Evolutionary conservation across 331 rosid species (phyloP).

Genomic region (Quercus phellos): DNA sequence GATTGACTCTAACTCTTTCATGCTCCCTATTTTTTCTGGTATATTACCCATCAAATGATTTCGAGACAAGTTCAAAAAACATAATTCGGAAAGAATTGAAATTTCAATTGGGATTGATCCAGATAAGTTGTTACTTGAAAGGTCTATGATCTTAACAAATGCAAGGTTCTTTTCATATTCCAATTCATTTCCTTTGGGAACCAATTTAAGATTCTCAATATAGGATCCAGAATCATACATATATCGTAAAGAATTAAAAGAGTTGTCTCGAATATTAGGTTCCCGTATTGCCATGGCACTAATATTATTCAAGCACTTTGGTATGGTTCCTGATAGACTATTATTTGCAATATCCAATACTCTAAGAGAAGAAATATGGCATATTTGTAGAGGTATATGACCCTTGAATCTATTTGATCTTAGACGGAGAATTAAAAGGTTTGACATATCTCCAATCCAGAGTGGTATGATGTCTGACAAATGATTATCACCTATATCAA

Average conservation of each 20-base stretch:
- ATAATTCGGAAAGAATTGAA: not conserved
- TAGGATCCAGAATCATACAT: not conserved
- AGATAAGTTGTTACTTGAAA: too few species aligned
- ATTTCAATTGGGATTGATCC: not conserved
- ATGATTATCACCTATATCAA: too few species aligned
- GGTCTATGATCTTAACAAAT: conserved; percentile 4
- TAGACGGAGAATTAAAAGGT: too few species aligned
- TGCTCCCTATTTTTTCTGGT: not conserved
- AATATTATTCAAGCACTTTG: conserved; percentile 9
- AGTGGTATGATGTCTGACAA: too few species aligned
- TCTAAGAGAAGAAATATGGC: conserved; percentile 12
- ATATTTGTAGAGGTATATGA: not conserved
- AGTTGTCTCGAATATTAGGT: too few species aligned
- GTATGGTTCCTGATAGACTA: conserved; percentile 14
- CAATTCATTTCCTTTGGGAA: conserved; percentile 29
- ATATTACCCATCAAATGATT: conserved; percentile 11
- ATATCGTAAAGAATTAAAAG: too few species aligned
- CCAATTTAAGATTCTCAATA: conserved; percentile 21
- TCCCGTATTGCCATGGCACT: conserved; percentile 3
- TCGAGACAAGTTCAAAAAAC: conserved; percentile 15
- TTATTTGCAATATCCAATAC: conserved; percentile 22
- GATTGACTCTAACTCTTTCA: too few species aligned
- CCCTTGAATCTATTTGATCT: conserved; percentile 17
- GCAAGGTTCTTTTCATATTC: not conserved
- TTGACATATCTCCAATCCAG: too few species aligned